Base-by-base conservation (phyloP, 768 basidiomycete genomes). In the Podaxis sp. region DNA sequence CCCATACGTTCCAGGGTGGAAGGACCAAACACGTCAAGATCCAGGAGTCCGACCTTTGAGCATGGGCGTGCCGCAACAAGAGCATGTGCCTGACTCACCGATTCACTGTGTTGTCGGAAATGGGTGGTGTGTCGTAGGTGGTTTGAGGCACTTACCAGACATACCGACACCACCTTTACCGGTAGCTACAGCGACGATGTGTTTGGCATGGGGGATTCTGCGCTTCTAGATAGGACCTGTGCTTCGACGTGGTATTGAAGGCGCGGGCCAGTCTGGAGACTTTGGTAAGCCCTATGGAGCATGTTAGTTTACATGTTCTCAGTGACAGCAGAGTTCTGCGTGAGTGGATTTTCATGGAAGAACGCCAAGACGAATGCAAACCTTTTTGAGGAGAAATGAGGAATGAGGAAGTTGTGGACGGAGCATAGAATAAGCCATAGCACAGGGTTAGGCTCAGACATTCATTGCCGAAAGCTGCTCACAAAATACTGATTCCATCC, bases 1-100 rank as follows among this genome's bases (percentile, higher is more conserved):
- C 94, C 95, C 88, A 98, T 93, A 28, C 98, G 77, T 18, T 90
- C 96, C 0, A 95, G 96, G 47, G 97, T 79, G 0, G 93, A 95
- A 1, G 96, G 96, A 0, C 96, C 96, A 67, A 97, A 98, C 48
- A 98, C 87, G 71, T 99, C 96, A 7, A 98, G 82, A 73, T 99
- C 96, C 0, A 99, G 81, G 18, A 98, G 74, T 0, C 96, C 96
- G 1, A 98, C 86, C 32, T 89, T 83, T 16, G 87, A 77, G 13
- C 78, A 77, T 1, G 70, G 59, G 32, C 75, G 70, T 1, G 76
- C 69, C 65, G 81, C 73, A 5, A 85, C 87, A 14, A 91, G 83
- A 6, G 86, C 83, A 61, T 89, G 88, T 3, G 91, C 93, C 21
- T 94, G 81, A 66, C 95, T 95, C 25, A 27, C 25, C 25, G 27